Evolutionary conservation across 2,329 filamentous ascomycete species (phyloP).

Genomic region (Fusarium agapanthi): DNA sequence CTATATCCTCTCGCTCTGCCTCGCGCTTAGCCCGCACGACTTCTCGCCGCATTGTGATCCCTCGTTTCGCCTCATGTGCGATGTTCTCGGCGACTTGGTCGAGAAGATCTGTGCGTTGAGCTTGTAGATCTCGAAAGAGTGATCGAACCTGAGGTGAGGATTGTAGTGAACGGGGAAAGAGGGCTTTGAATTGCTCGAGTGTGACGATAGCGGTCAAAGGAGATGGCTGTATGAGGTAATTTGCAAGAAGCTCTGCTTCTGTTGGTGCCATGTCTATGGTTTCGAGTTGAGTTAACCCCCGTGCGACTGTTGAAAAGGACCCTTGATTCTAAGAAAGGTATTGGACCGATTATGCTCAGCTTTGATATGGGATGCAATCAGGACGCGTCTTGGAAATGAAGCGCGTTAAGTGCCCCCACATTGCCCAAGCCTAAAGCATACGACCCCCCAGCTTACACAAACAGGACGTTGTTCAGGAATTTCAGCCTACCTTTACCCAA

Average conservation of each 20-base stretch:
- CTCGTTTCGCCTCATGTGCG: slow-evolving; percentile 68
- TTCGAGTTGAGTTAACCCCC: neutral
- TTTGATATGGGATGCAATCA: neutral
- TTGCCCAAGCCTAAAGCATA: neutral
- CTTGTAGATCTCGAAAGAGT: slow-evolving; percentile 82
- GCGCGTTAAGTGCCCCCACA: slow-evolving; percentile 38
- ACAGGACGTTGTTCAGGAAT: neutral
- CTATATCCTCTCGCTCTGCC: slow-evolving; percentile 63
- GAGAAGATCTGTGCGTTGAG: slow-evolving; percentile 73
- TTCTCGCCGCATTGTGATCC: slow-evolving; percentile 65
- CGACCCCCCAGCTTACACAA: neutral
- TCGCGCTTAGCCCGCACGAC: slow-evolving; percentile 63
- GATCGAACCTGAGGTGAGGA: slow-evolving; percentile 72
- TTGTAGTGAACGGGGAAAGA: slow-evolving; percentile 76
- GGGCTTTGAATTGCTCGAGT: slow-evolving; percentile 76
- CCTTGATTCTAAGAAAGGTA: neutral
- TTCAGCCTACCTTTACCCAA: neutral
- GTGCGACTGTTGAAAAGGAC: neutral
- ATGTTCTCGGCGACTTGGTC: slow-evolving; percentile 74
- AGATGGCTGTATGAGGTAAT: slow-evolving; percentile 81
- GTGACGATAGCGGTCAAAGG: slow-evolving; percentile 78
- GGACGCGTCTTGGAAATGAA: slow-evolving; percentile 25
- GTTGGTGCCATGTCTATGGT: slow-evolving; percentile 70
- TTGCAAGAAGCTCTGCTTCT: slow-evolving; percentile 77
- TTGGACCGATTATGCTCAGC: neutral